phyloP scores from a whole-genome alignment of 306 rosid genomes.

The Sesbania bispinosa region DNA sequence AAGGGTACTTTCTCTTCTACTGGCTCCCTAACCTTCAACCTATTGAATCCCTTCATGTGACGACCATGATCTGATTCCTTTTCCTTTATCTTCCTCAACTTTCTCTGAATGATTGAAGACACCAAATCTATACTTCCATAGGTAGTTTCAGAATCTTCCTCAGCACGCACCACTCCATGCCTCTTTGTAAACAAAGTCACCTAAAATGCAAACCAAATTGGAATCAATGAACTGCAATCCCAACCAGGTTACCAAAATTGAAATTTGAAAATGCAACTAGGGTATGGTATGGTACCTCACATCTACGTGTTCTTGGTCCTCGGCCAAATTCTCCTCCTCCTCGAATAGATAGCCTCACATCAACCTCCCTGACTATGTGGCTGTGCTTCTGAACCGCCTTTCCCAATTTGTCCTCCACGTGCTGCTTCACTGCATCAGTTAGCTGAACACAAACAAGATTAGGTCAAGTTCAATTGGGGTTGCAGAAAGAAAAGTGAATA shows the following conservation, averaged over 20 bases:
- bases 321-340: slow-evolving; percentile 95
- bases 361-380: slow-evolving; percentile 85
- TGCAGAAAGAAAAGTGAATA: too few species aligned
- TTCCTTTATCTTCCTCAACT: slow-evolving; percentile 94
- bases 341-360: slow-evolving; percentile 75
- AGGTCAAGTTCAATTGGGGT: too few species aligned
- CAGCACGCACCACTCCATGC: slow-evolving; percentile 91
- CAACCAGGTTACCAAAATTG: too few species aligned
- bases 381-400: slow-evolving; percentile 80
- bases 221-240: not conserved
- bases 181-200: slow-evolving; percentile 77
- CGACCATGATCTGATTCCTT: slow-evolving; percentile 85
- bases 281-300: slow-evolving; percentile 47
- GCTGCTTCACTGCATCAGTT: slow-evolving; percentile 69
- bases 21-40: slow-evolving; percentile 65
- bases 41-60: slow-evolving; percentile 88
- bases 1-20: not conserved
- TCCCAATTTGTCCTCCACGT: slow-evolving; percentile 88
- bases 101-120: slow-evolving; percentile 84
- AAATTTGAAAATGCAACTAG: slow-evolving; percentile 1
- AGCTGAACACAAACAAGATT: too few species aligned
- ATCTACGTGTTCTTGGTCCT: slow-evolving; percentile 75
- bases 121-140: slow-evolving; percentile 86
- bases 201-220: slow-evolving; percentile 37
- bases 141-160: slow-evolving; percentile 77